These are phyloP conservation scores for Termitomyces sp. DNA, from an alignment of 768 basidiomycete genomes.

Conservation along the genomic window DNA sequence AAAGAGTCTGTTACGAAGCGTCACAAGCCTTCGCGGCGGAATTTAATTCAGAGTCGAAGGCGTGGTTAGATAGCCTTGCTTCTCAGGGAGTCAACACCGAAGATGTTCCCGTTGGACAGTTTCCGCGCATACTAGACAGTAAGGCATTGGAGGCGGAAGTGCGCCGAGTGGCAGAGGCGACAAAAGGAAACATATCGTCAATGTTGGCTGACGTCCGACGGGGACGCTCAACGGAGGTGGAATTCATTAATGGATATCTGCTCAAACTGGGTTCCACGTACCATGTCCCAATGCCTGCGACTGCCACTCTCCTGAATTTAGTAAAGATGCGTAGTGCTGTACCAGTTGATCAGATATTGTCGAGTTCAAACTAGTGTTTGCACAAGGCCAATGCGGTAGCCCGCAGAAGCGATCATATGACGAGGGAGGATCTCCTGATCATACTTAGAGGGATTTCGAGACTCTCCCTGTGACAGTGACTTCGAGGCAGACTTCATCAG, in stretches of 20 bases:
- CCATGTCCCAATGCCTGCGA: constrained; percentile 56
- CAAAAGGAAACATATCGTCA: constrained; percentile 70
- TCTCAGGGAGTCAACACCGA: constrained; percentile 23
- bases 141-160: constrained; percentile 53
- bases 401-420: too few relatives aligned
- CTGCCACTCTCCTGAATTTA: constrained; percentile 50
- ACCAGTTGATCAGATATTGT: constrained; percentile 48
- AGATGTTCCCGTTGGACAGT: constrained; percentile 27
- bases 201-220: constrained; percentile 72
- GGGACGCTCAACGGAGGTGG: constrained; percentile 70
- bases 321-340: constrained; percentile 55
- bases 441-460: too few relatives aligned
- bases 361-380: too few relatives aligned
- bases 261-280: constrained; percentile 55
- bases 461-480: too few relatives aligned
- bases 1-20: constrained; percentile 69
- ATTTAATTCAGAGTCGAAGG: constrained; percentile 36
- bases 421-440: too few relatives aligned
- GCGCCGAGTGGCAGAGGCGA: constrained; percentile 51
- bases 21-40: constrained; percentile 54
- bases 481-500: too few relatives aligned
- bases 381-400: too few relatives aligned
- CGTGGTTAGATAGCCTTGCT: constrained; percentile 28
- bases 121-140: constrained; percentile 45
- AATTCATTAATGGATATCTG: constrained; percentile 82